These are phyloP conservation scores for Elsinoe perseae DNA, from an alignment of 2,329 filamentous ascomycete genomes.

Conservation along the genomic window DNA sequence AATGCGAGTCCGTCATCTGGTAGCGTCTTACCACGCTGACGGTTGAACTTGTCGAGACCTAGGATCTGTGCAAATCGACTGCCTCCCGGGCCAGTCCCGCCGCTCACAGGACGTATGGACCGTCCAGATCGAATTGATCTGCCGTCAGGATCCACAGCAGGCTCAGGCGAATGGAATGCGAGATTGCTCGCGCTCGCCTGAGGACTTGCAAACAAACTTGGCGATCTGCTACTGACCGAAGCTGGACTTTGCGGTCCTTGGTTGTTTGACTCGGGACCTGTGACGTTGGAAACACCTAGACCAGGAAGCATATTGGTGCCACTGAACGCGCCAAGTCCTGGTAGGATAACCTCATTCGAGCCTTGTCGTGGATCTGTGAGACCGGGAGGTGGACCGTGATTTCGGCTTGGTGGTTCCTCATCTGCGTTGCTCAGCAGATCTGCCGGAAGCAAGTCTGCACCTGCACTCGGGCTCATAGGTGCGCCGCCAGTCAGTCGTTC, in stretches of 20 bases:
- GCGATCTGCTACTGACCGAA: conserved; percentile 37
- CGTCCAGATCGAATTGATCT: conserved; percentile 43
- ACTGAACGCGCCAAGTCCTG: conserved; percentile 29
- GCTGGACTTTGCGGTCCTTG: conserved; percentile 37
- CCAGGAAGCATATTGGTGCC: conserved; percentile 13
- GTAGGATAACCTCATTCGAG: conserved; percentile 22
- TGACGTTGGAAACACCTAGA: conserved; percentile 15
- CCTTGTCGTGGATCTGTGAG: conserved; percentile 20
- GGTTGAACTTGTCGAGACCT: conserved; percentile 48
- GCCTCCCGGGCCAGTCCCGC: conserved; percentile 34
- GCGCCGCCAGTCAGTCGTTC: conserved; percentile 56
- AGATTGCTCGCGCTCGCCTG: conserved; percentile 45
- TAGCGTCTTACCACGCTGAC: conserved; percentile 53
- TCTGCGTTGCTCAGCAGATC: conserved; percentile 40
- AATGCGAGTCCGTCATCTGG: conserved; percentile 57
- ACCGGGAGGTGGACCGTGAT: conserved; percentile 19
- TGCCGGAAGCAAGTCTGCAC: conserved; percentile 60
- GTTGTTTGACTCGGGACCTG: neutral
- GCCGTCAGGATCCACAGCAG: conserved; percentile 37
- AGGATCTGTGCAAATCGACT: conserved; percentile 54
- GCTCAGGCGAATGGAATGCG: conserved; percentile 34
- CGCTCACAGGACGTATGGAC: conserved; percentile 41
- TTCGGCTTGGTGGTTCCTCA: conserved; percentile 20
- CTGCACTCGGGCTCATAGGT: conserved; percentile 69
- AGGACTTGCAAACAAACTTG: conserved; percentile 42